Evolutionary conservation across 768 basidiomycete genomes (phyloP), one percentile per base, ranked within the genome.

Genomic region (Candolleomyces efflorescens): DNA sequence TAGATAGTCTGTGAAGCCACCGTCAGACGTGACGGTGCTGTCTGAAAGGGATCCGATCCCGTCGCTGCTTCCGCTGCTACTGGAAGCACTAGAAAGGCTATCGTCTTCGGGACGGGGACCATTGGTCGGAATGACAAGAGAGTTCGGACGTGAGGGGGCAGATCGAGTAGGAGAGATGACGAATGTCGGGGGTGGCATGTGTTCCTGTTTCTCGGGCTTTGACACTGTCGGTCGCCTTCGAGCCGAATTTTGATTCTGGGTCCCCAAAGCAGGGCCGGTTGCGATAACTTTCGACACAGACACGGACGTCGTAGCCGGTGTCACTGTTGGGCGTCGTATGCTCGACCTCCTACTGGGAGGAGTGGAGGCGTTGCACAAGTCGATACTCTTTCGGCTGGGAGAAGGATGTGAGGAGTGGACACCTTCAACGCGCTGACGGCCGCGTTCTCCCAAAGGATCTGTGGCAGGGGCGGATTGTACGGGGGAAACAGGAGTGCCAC

Each of bases 1-100:
- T 27, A 92, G 73, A 68, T 94, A 94, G 68, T 94, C 92, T 12
- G 92, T 94, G 66, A 94, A 94, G 15, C 84, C 90, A 12, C 90
- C 91, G 63, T 92, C 91, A 9, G 90, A 92, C 3, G 87, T 91
- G 56, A 92, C 79, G 3, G 92, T 92, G 59, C 83, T 83, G 67
- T 89, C 88, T 3, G 86, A 84, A 66, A 83, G 63, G 18, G 85
- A 86, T 38, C 84, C 82, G 49, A 80, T 72, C 22, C 86, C 83
- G 62, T 83, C 82, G 64, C 86, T 85, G 61, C 86, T 83, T 53
- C 82, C 78, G 65, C 82, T 83, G 66, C 84, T 82, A 64, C 78
- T 82, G 7, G 85, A 83, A 59, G 83, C 78, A 61, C 75, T 78
- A 23, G 80, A 78, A 3, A 70, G 58, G 18, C 64, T 59, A 24